Evolutionary conservation across 345 rosid genomes (phyloP).

Genomic region (Linum trigynum): DNA sequence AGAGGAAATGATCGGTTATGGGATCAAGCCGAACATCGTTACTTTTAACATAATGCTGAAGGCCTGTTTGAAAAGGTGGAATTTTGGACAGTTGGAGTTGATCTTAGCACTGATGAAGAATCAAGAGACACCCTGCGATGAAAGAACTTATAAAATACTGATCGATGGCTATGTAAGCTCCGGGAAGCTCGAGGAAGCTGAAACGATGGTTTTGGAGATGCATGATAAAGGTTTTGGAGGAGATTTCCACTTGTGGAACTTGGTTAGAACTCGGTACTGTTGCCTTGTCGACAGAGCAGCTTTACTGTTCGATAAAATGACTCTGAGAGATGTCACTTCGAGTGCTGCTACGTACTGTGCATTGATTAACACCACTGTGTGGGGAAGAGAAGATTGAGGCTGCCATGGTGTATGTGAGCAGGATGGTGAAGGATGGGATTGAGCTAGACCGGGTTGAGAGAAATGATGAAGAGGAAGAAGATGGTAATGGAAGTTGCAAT

Average conservation of each 20-base stretch:
- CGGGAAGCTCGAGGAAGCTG: constrained; percentile 40
- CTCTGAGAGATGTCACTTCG: constrained; percentile 21
- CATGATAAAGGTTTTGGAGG: constrained; percentile 31
- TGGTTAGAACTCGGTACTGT: constrained; percentile 29
- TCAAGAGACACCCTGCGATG: constrained; percentile 26
- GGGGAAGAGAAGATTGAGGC: constrained; percentile 27
- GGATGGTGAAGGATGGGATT: constrained; percentile 34
- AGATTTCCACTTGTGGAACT: constrained; percentile 35
- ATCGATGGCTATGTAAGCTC: constrained; percentile 38
- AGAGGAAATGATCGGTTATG: constrained; percentile 28
- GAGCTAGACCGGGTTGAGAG: constrained; percentile 23
- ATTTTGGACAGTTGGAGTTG: constrained; percentile 26
- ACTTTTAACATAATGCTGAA: constrained; percentile 36
- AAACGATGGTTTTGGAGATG: constrained; percentile 34
- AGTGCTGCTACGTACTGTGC: constrained; percentile 37
- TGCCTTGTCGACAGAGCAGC: constrained; percentile 27
- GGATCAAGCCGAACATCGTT: constrained; percentile 34
- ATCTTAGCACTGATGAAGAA: constrained; percentile 36
- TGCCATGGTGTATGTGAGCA: constrained; percentile 23
- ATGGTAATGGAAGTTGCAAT: too few species aligned
- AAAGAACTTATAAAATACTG: constrained; percentile 28
- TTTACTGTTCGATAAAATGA: constrained; percentile 31
- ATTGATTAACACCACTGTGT: constrained; percentile 32
- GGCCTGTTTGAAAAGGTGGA: constrained; percentile 48
- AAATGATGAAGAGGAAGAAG: too few species aligned